Evolutionary conservation across 2,329 filamentous ascomycete species (phyloP).

Genomic region (Hypoxylon rubiginosum): DNA sequence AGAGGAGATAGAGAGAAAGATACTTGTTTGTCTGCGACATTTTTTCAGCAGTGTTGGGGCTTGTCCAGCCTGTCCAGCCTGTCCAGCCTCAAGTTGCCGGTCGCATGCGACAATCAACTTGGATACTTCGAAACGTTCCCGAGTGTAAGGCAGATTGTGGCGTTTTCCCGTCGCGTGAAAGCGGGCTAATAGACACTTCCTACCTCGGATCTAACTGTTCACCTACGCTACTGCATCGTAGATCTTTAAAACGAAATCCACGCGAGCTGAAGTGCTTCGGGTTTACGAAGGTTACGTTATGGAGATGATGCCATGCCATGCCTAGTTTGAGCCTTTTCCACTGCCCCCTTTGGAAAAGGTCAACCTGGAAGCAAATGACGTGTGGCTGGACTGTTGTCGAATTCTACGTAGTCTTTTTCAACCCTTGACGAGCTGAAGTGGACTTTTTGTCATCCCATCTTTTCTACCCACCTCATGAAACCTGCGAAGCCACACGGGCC

Average conservation of each 20-base stretch:
- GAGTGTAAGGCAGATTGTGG: constrained; percentile 30
- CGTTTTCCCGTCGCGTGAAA: constrained; percentile 30
- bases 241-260: constrained; percentile 23
- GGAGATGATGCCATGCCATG: constrained; percentile 13
- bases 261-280: constrained; percentile 29
- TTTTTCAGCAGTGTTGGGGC: constrained; percentile 12
- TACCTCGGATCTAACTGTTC: constrained; percentile 7
- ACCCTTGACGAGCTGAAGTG: constrained; percentile 40
- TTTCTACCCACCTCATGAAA: constrained; percentile 33
- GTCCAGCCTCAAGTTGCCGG: not conserved
- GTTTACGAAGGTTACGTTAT: not conserved
- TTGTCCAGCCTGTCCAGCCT: constrained; percentile 1
- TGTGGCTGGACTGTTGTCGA: constrained; percentile 9
- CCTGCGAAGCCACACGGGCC: constrained; percentile 34
- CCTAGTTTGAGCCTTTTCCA: constrained; percentile 9
- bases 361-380: constrained; percentile 23
- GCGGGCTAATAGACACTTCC: constrained; percentile 16
- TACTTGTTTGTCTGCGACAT: constrained; percentile 3
- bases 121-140: not conserved
- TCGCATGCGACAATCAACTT: constrained; percentile 3
- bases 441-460: constrained; percentile 27
- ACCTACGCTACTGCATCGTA: constrained; percentile 19
- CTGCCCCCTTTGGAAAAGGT: constrained; percentile 7
- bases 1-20: constrained; percentile 2
- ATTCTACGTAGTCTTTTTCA: not conserved